These are phyloP conservation scores for Microdochium trichocladiopsis DNA, from an alignment of 2,329 filamentous ascomycete genomes.

Conservation along the genomic window DNA sequence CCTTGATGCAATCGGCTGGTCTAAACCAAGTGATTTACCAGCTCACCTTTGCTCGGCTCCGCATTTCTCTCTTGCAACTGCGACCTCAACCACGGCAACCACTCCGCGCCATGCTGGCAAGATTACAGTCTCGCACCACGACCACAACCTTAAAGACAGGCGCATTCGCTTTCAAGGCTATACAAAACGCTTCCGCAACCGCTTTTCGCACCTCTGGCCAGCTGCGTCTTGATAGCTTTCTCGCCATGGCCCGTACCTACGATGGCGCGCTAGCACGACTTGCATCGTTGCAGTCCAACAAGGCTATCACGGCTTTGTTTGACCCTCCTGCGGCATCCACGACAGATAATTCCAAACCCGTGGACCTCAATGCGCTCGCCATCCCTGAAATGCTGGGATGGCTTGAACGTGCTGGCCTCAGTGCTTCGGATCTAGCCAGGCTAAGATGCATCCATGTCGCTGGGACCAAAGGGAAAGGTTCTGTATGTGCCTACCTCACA, in stretches of 20 bases:
- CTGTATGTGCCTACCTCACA: constrained; percentile 76
- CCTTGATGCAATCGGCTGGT: no score
- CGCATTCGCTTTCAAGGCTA: not conserved
- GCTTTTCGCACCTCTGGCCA: no score
- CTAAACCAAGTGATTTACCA: no score
- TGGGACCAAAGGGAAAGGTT: constrained; percentile 92
- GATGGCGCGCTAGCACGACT: constrained; percentile 67
- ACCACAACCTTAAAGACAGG: not conserved
- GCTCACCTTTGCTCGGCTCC: no score
- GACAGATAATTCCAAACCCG: constrained; percentile 30
- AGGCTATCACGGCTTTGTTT: constrained; percentile 51
- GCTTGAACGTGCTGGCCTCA: constrained; percentile 67
- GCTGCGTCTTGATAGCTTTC: constrained; percentile 1
- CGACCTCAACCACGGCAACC: not conserved
- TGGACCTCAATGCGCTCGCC: constrained; percentile 60
- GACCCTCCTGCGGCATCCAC: constrained; percentile 40
- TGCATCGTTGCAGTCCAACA: constrained; percentile 74
- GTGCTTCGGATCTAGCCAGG: constrained; percentile 25
- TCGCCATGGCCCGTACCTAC: constrained; percentile 32
- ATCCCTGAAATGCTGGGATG: constrained; percentile 79
- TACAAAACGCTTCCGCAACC: not conserved
- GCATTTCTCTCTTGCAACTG: no score
- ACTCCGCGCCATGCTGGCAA: not conserved
- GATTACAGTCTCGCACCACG: not conserved
- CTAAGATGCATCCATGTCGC: constrained; percentile 70